A percentile compares a stretch with the other conserved stretches of the same genome.
phyloP scores from a whole-genome alignment of 139 green algal genomes.

The Desmodesmus armatus region DNA sequence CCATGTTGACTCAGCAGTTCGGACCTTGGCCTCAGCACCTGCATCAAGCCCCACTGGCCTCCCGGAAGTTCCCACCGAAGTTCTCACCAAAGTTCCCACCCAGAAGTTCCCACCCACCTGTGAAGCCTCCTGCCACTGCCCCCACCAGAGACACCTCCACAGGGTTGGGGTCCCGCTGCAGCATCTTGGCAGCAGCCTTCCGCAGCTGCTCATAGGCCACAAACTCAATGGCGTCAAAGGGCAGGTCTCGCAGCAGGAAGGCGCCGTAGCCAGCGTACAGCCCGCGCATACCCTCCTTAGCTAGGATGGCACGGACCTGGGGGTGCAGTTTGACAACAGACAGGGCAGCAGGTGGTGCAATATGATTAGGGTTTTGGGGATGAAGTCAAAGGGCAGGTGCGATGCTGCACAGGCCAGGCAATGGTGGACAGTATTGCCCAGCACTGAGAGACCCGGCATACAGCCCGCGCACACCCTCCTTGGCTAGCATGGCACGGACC shows the following conservation, averaged over 20 bases:
- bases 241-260: conserved; percentile 98
- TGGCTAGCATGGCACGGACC: conserved; percentile 78
- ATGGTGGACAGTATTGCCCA: too few relatives aligned
- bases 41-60: too few relatives aligned
- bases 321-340: too few relatives aligned
- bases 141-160: conserved; percentile 78
- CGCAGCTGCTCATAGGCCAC: conserved; percentile 89
- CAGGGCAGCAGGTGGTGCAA: neutral
- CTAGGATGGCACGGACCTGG: conserved; percentile 79
- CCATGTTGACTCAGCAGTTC: too few relatives aligned
- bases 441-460: conserved; percentile 98
- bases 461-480: conserved; percentile 85
- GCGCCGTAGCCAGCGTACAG: conserved; percentile 96
- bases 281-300: conserved; percentile 81
- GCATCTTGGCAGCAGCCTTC: conserved; percentile 13
- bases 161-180: conserved; percentile 70
- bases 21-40: too few relatives aligned
- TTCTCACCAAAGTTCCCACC: too few relatives aligned
- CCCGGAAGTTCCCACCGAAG: too few relatives aligned
- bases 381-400: too few relatives aligned
- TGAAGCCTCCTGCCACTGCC: conserved; percentile 84
- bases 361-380: too few relatives aligned
- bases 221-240: conserved; percentile 99
- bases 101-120: conserved; percentile 64
- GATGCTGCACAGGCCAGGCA: too few relatives aligned